Evolutionary conservation across 805 yeast genomes (phyloP), one percentile per base, ranked within the genome.

Genomic region (Candida easanensis): DNA sequence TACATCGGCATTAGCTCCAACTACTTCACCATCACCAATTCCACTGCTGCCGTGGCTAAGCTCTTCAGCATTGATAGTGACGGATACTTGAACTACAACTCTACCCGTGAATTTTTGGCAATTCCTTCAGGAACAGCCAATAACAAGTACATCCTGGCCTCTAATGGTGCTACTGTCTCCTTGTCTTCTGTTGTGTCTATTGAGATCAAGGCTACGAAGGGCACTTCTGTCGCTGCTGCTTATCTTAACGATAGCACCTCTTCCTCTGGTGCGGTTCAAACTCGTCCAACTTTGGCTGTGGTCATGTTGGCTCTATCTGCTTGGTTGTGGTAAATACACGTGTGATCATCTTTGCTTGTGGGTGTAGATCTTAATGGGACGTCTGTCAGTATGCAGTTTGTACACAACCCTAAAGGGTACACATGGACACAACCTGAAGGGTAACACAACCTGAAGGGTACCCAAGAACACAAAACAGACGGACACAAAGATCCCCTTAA

Each of bases 41-140:
- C 33, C 15, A 36, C 38, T 10, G 26, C 38, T 11, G 27, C n/a
- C 5, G 33, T 16, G 7, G 46, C 52, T 14, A 42, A 39, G 14
- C 44, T 36, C 4, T 49, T 40, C 33, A 39, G 44, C 21, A 44
- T 43, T 22, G 45, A 33, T 25, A 15, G 21, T 16, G 46, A 41
- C 13, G 52, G 52, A 1, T 44, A 36, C 31, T 27, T 49, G 41
- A 30, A 39, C 22, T 36, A 36, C 14, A 43, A 36, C 37, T 38
- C 34, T 16, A 14, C 46, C 13, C 31, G 21, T 4, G 46, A 46
- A 15, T 49, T 41, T 31, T 31, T 39, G 26, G 52, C 46, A 4
- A 39, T 46, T 21, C 48, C 48, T 17, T 30, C 40, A 21, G 48
- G 44, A 16, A 31, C 33, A 6, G 42, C 42, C n/a, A 40, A 46